Percentiles rank a stretch among this genome's conserved stretches.
These are phyloP conservation scores for Cornus kousa DNA, from an alignment of 148 eudicot species.

Conservation along the genomic window DNA sequence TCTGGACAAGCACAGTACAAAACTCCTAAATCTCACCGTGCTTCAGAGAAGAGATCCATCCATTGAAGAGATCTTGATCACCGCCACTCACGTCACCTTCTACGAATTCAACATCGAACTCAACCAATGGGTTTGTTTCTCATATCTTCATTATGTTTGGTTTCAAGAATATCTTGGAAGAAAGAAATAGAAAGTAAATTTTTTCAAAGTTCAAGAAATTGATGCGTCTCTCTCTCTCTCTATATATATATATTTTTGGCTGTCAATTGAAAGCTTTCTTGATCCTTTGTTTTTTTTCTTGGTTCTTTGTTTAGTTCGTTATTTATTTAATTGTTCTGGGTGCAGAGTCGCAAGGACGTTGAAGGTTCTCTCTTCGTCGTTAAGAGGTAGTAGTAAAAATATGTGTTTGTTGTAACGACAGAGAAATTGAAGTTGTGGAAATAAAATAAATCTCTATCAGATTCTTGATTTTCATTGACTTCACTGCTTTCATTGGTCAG, in stretches of 20 bases:
- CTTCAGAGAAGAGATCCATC: constrained; percentile 76
- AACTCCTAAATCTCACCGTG: constrained; percentile 71
- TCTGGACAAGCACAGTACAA: constrained; percentile 68
- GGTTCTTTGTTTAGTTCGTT: background rate
- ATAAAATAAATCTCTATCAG: background rate
- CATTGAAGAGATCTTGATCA: constrained; percentile 67
- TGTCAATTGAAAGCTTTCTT: background rate
- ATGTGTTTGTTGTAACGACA: too few relatives aligned
- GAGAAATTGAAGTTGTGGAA: background rate
- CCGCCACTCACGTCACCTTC: constrained; percentile 80
- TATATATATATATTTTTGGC: background rate
- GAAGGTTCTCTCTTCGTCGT: constrained; percentile 87
- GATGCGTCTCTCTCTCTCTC: background rate
- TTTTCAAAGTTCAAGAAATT: background rate
- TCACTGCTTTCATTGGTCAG: background rate
- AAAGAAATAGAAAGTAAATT: too few relatives aligned
- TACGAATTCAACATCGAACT: constrained; percentile 70
- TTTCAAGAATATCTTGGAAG: background rate
- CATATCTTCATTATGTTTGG: background rate
- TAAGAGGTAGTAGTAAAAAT: constrained; percentile 46
- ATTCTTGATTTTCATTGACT: background rate
- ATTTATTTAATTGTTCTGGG: background rate
- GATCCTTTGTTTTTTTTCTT: too few relatives aligned
- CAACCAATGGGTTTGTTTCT: constrained; percentile 62
- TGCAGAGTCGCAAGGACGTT: constrained; percentile 91